A percentile compares a stretch with the other conserved stretches of the same genome.
These are phyloP conservation scores for Lumnitzera littorea DNA, from an alignment of 345 rosid genomes.

Conservation along the genomic window DNA sequence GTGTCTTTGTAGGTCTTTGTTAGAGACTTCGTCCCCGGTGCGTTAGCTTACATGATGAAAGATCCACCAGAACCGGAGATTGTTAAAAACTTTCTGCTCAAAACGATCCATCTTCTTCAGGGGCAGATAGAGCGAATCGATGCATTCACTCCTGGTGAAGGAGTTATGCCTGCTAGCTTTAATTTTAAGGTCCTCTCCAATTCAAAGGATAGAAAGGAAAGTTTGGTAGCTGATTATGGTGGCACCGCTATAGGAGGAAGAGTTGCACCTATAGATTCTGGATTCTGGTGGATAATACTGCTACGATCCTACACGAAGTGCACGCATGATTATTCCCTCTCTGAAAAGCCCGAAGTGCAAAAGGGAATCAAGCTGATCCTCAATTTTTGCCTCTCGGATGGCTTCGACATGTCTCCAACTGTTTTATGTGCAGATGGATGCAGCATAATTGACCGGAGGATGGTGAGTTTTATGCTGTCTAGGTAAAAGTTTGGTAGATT, in stretches of 20 bases:
- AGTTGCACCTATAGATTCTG: constrained; percentile 65
- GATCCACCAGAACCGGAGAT: constrained; percentile 28
- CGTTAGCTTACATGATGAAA: constrained; percentile 42
- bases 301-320: constrained; percentile 48
- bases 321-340: constrained; percentile 37
- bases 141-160: constrained; percentile 46
- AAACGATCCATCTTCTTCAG: constrained; percentile 38
- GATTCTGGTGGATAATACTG: constrained; percentile 68
- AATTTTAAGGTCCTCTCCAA: constrained; percentile 34
- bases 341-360: constrained; percentile 44
- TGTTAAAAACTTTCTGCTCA: constrained; percentile 39
- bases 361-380: constrained; percentile 48
- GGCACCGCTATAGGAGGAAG: constrained; percentile 47
- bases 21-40: constrained; percentile 45
- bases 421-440: constrained; percentile 63
- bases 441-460: constrained; percentile 59
- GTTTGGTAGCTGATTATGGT: constrained; percentile 45
- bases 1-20: constrained; percentile 32
- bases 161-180: constrained; percentile 51
- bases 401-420: constrained; percentile 59
- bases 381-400: constrained; percentile 44
- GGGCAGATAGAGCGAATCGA: constrained; percentile 52
- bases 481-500: background rate
- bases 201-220: constrained; percentile 22
- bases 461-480: constrained; percentile 25